Evolutionary conservation across 331 rosid genomes (phyloP).

Genomic region (Quercus tomentella): DNA sequence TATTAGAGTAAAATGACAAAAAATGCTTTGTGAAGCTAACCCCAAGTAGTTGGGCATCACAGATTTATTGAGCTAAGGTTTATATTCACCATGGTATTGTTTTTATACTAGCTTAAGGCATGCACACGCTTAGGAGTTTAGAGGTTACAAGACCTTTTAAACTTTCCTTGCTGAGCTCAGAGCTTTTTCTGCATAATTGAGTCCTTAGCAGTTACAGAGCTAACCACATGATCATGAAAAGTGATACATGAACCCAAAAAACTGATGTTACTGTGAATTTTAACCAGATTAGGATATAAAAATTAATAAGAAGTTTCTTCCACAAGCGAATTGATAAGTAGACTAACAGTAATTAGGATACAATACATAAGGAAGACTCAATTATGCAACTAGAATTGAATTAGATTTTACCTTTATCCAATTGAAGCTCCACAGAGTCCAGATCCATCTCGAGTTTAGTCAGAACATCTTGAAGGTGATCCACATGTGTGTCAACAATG

Average conservation of each 20-base stretch:
- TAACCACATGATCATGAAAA: background rate
- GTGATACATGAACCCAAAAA: background rate
- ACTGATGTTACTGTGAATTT: background rate
- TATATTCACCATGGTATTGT: background rate
- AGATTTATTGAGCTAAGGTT: background rate
- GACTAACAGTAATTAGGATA: background rate
- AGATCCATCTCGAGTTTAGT: conserved; percentile 93
- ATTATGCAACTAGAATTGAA: background rate
- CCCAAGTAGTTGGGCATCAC: background rate
- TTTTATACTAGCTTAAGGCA: background rate
- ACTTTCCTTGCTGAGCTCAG: background rate
- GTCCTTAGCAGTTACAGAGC: background rate
- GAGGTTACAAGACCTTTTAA: background rate
- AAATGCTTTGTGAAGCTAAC: background rate
- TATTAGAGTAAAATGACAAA: background rate
- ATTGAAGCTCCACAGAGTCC: conserved; percentile 81
- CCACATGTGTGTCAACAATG: conserved; percentile 87
- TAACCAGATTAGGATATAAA: background rate
- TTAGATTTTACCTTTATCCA: conserved; percentile 70
- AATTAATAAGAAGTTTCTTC: background rate
- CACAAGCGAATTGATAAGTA: background rate
- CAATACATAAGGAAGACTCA: background rate
- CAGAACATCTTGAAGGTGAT: conserved; percentile 92
- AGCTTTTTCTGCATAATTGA: background rate
- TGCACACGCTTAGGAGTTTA: background rate